phyloP scores from a whole-genome alignment of 345 rosid genomes.

The Gossypium herbaceum region DNA sequence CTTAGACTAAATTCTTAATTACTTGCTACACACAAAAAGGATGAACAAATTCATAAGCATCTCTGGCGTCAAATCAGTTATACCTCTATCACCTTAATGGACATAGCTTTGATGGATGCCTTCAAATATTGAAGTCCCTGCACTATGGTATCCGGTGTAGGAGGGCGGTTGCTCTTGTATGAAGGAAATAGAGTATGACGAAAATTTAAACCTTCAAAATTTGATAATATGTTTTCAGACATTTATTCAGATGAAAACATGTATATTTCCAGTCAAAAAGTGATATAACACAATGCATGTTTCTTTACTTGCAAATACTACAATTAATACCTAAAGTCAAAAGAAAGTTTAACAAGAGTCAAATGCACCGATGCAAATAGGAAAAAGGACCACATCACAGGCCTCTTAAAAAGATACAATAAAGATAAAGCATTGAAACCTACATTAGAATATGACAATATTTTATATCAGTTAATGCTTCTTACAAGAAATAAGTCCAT shows the following conservation, averaged over 20 bases:
- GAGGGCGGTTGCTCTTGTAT: slow-evolving; percentile 90
- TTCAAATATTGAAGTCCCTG: slow-evolving; percentile 94
- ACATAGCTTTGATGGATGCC: slow-evolving; percentile 95
- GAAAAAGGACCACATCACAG: neutral
- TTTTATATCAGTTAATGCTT: neutral
- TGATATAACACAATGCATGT: neutral
- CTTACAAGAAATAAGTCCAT: neutral
- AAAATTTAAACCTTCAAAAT: slow-evolving; percentile 64
- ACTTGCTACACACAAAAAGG: slow-evolving; percentile 21
- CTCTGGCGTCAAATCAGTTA: slow-evolving; percentile 13
- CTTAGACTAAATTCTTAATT: slow-evolving; percentile 28
- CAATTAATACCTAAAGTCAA: neutral
- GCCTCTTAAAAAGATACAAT: neutral
- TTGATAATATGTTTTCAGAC: slow-evolving; percentile 11
- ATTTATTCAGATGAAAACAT: neutral
- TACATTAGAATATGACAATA: neutral
- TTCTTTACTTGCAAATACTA: neutral
- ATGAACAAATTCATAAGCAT: slow-evolving; percentile 10
- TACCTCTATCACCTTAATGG: slow-evolving; percentile 92
- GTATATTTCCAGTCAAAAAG: slow-evolving; percentile 6
- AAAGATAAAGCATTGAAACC: neutral
- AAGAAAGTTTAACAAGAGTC: neutral
- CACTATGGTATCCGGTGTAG: slow-evolving; percentile 92
- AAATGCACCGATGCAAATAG: neutral
- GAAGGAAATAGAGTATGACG: slow-evolving; percentile 82